Evolutionary conservation across 1,284 basidiomycete genomes (phyloP).

Genomic region (Apiotrichum brassicae): DNA sequence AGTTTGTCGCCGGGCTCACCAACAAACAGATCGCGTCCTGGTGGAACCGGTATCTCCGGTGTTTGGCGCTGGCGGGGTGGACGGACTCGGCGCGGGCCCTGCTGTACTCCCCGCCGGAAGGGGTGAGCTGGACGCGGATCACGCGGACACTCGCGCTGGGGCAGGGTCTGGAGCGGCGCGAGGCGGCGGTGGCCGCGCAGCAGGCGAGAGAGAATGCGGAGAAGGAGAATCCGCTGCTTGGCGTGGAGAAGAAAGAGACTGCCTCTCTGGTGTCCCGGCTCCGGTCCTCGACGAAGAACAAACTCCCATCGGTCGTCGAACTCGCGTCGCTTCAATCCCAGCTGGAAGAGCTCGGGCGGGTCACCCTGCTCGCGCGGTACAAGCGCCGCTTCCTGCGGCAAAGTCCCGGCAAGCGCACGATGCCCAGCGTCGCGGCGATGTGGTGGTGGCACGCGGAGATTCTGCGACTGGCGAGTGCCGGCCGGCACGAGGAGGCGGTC

Average conservation of each 20-base stretch:
- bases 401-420: not conserved
- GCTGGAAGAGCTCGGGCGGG: slow-evolving; percentile 10
- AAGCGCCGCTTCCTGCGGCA: slow-evolving; percentile 11
- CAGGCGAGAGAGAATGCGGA: not conserved
- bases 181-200: not conserved
- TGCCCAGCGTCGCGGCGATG: slow-evolving; percentile 7
- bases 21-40: slow-evolving; percentile 15
- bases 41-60: slow-evolving; percentile 30
- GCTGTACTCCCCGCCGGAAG: slow-evolving; percentile 15
- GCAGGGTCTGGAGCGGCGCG: slow-evolving; percentile 1
- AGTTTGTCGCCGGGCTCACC: slow-evolving; percentile 6
- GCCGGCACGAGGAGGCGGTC: slow-evolving; percentile 20
- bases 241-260: not conserved
- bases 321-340: slow-evolving; percentile 7
- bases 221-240: not conserved
- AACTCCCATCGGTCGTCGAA: not conserved
- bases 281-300: not conserved
- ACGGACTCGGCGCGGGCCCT: slow-evolving; percentile 19
- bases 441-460: slow-evolving; percentile 32
- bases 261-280: not conserved
- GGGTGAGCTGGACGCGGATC: slow-evolving; percentile 15
- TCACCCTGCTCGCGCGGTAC: slow-evolving; percentile 11
- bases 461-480: slow-evolving; percentile 16
- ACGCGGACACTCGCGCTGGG: slow-evolving; percentile 14
- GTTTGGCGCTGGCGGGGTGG: slow-evolving; percentile 25